phyloP scores from a whole-genome alignment of 2,329 filamentous ascomycete species.

The Clonostachys rhizophaga region DNA sequence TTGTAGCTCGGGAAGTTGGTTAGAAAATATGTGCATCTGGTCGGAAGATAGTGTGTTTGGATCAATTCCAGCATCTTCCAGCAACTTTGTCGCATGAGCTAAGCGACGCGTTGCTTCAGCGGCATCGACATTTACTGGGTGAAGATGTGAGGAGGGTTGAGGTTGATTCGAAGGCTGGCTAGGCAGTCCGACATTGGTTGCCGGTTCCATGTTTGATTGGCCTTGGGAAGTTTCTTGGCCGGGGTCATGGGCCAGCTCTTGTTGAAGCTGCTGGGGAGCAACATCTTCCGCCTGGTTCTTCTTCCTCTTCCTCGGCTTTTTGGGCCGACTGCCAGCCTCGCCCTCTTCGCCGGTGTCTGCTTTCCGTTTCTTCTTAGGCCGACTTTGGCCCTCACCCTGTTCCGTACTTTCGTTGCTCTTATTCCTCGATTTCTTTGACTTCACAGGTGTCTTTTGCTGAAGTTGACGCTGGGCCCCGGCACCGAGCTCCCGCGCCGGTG shows the following conservation, averaged over 20 bases:
- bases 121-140: conserved; percentile 27
- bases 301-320: conserved; percentile 2
- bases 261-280: background rate
- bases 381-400: background rate
- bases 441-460: conserved; percentile 14
- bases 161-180: background rate
- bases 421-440: conserved; percentile 19
- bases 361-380: background rate
- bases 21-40: conserved; percentile 55
- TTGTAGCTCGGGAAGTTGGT: conserved; percentile 52
- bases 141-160: background rate
- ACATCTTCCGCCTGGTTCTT: conserved; percentile 4
- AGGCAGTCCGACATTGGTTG: background rate
- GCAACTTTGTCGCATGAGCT: conserved; percentile 40
- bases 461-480: conserved; percentile 15
- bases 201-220: background rate
- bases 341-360: background rate
- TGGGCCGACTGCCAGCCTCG: conserved; percentile 1
- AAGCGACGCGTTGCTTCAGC: conserved; percentile 45
- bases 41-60: conserved; percentile 46
- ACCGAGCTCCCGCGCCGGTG: conserved; percentile 23
- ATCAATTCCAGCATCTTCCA: conserved; percentile 41
- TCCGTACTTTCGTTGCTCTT: conserved; percentile 6
- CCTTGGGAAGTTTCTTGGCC: no score
- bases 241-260: no score